Conservation (phyloP, 129 eudicot genomes). For the Flaveria ramosissima region DNA sequence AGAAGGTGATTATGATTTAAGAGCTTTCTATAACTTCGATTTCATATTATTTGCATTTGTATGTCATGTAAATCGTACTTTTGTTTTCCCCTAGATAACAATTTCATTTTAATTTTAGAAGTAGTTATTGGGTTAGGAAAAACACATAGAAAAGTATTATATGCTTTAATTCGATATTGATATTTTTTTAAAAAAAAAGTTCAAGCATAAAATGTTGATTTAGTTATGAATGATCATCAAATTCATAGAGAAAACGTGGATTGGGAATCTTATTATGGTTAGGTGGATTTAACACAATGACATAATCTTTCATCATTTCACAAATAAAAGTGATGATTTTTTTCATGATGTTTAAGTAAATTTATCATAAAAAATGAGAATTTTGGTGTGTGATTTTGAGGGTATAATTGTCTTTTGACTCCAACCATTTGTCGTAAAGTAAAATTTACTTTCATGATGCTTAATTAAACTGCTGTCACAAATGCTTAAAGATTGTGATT, state of each 20-base stretch:
- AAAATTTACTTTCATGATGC: background rate
- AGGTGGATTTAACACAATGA: background rate
- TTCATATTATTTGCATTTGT: background rate
- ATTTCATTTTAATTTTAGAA: background rate
- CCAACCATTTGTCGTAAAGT: too few species aligned
- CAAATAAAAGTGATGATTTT: background rate
- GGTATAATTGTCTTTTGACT: too few species aligned
- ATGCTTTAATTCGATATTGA: background rate
- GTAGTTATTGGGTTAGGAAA: background rate
- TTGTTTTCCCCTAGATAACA: background rate
- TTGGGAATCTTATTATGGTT: background rate
- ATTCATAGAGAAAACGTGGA: background rate
- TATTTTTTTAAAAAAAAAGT: too few species aligned
- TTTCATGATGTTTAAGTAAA: background rate
- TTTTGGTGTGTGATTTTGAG: background rate
- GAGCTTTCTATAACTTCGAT: background rate
- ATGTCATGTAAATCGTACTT: background rate
- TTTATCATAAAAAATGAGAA: background rate
- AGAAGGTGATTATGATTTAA: slow-evolving; percentile 1
- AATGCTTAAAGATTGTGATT: too few species aligned
- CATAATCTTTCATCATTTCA: background rate
- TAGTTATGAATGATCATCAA: too few species aligned
- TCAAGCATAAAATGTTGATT: background rate
- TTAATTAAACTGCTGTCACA: too few species aligned
- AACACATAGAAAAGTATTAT: background rate